These are phyloP conservation scores for Aleurites moluccanus DNA, from an alignment of 441 rosid genomes.

Conservation along the genomic window DNA sequence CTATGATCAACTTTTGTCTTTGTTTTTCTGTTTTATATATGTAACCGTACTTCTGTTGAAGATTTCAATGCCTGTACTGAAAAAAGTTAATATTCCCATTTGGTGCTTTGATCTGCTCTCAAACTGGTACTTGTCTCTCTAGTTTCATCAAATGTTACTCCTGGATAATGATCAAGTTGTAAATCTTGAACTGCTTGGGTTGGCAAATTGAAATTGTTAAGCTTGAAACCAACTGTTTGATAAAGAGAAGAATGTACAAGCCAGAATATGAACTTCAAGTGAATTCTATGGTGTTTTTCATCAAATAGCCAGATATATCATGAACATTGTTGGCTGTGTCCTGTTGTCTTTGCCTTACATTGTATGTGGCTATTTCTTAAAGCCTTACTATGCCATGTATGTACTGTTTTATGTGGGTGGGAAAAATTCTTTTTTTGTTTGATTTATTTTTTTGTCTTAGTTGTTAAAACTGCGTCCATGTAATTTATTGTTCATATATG, in stretches of 20 bases:
- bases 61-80: neutral
- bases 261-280: neutral
- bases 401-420: neutral
- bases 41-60: neutral
- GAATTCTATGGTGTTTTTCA: neutral
- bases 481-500: neutral
- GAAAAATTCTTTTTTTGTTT: neutral
- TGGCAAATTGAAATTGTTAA: neutral
- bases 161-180: slow-evolving; percentile 5
- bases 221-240: neutral
- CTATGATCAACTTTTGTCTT: neutral
- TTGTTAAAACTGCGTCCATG: neutral
- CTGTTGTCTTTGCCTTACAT: neutral
- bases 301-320: no score
- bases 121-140: neutral
- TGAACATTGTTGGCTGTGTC: neutral
- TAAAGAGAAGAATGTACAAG: neutral
- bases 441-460: slow-evolving; percentile 14
- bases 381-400: neutral
- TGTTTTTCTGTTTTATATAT: neutral
- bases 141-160: neutral
- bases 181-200: neutral
- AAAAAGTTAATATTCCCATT: neutral
- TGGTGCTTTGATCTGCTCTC: neutral
- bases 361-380: neutral